Evolutionary conservation across 192 early-diverging fungal species (phyloP).

Genomic region (Backusella morwellensis): DNA sequence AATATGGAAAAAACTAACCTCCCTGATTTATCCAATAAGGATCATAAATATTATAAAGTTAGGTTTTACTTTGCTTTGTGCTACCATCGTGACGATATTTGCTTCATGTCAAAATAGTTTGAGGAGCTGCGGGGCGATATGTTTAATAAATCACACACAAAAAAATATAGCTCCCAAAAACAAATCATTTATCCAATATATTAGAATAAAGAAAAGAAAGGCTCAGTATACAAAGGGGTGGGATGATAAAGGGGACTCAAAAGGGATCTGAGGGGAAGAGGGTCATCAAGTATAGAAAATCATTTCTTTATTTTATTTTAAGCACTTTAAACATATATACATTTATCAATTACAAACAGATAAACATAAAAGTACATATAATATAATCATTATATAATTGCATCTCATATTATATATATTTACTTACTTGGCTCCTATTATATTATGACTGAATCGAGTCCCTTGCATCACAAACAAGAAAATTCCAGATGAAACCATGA

Average conservation of each 20-base stretch:
- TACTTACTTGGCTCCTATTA: background rate
- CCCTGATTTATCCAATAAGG: background rate
- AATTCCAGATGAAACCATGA: conserved; percentile 6
- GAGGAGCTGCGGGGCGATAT: background rate
- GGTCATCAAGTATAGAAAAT: background rate
- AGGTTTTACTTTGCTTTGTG: conserved; percentile 3
- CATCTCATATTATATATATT: background rate
- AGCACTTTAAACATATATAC: background rate
- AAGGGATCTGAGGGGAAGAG: background rate
- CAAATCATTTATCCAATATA: background rate
- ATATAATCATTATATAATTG: background rate
- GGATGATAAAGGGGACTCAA: background rate
- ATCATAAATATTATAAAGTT: conserved; percentile 8
- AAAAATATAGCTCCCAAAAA: background rate
- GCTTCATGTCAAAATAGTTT: conserved; percentile 7
- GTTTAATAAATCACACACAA: background rate
- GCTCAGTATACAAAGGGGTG: background rate
- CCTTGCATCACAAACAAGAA: conserved; percentile 5
- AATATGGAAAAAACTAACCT: conserved; percentile 8
- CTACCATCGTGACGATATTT: conserved; percentile 3
- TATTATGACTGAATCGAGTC: background rate
- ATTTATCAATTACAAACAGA: background rate
- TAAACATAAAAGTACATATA: background rate
- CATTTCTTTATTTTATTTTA: background rate
- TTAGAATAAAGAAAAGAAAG: background rate